Conservation (phyloP, 768 basidiomycete species). For the Pleurotus pulmonarius region DNA sequence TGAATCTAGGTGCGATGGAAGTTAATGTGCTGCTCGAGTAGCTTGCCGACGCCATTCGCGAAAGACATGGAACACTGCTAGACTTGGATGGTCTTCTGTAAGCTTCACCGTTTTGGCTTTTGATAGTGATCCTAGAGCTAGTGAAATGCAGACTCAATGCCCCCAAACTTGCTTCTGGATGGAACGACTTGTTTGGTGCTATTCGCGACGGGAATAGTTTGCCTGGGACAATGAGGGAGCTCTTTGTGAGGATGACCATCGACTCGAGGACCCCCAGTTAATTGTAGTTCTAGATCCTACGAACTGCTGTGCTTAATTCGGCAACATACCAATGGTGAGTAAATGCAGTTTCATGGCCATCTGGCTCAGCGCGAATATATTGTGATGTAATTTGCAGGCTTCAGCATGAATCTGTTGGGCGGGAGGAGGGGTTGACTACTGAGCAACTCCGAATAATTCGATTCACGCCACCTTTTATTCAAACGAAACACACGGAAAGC, state of each 20-base stretch:
- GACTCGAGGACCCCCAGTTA: not conserved
- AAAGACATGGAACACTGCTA: slow-evolving; percentile 29
- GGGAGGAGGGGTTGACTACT: slow-evolving; percentile 25
- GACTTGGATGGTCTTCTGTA: slow-evolving; percentile 36
- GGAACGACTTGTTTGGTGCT: slow-evolving; percentile 29
- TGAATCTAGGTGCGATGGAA: not conserved
- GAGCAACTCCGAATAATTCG: slow-evolving; percentile 23
- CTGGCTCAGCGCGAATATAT: too few relatives aligned
- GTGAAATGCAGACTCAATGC: slow-evolving; percentile 20
- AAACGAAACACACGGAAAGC: slow-evolving; percentile 8
- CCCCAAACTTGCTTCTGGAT: slow-evolving; percentile 24
- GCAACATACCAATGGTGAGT: slow-evolving; percentile 26
- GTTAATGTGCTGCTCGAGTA: slow-evolving; percentile 7
- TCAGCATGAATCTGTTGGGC: slow-evolving; percentile 28
- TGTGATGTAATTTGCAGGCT: slow-evolving; percentile 13
- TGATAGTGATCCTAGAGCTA: not conserved
- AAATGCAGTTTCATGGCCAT: too few relatives aligned
- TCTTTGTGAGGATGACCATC: slow-evolving; percentile 21
- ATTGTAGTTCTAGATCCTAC: not conserved
- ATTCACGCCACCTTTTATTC: slow-evolving; percentile 15
- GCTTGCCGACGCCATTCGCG: slow-evolving; percentile 35
- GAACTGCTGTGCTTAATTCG: slow-evolving; percentile 22
- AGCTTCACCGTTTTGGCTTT: slow-evolving; percentile 5
- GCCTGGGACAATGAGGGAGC: slow-evolving; percentile 30
- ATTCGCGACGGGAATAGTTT: slow-evolving; percentile 25